Conservation (phyloP, 305 asterid genomes). For the Nicotiana rustica region DNA sequence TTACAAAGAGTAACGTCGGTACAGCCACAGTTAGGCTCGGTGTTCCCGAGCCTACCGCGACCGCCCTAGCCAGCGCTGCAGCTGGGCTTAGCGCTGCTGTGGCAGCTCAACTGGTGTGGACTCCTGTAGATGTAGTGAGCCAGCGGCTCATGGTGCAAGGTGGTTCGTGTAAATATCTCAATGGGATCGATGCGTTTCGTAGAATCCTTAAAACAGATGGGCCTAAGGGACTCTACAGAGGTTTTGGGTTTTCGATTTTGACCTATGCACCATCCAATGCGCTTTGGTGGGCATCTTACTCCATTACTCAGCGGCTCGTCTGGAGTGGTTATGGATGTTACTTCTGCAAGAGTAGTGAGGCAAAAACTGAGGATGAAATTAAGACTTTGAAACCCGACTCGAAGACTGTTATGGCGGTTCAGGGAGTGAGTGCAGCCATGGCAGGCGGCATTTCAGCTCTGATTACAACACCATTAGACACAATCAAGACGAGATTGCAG, state of each 20-base stretch:
- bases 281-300: slow-evolving; percentile 83
- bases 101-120: slow-evolving; percentile 82
- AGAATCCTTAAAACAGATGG: slow-evolving; percentile 71
- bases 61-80: slow-evolving; percentile 70
- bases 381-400: slow-evolving; percentile 52
- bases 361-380: slow-evolving; percentile 39
- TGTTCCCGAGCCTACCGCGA: slow-evolving; percentile 61
- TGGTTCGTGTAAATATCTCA: slow-evolving; percentile 51
- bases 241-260: slow-evolving; percentile 79
- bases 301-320: slow-evolving; percentile 64
- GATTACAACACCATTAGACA: slow-evolving; percentile 83
- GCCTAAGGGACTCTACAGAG: slow-evolving; percentile 73
- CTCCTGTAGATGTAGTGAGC: slow-evolving; percentile 85
- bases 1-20: slow-evolving; percentile 73
- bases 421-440: slow-evolving; percentile 77
- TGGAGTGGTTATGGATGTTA: slow-evolving; percentile 68
- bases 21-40: slow-evolving; percentile 60
- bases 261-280: slow-evolving; percentile 86
- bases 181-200: slow-evolving; percentile 71
- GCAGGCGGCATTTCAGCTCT: slow-evolving; percentile 74
- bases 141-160: slow-evolving; percentile 86
- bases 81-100: slow-evolving; percentile 81
- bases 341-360: slow-evolving; percentile 47
- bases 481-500: slow-evolving; percentile 79
- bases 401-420: slow-evolving; percentile 69